Conservation (phyloP, 1,139 yeast genomes). For the Scheffersomyces titani region DNA sequence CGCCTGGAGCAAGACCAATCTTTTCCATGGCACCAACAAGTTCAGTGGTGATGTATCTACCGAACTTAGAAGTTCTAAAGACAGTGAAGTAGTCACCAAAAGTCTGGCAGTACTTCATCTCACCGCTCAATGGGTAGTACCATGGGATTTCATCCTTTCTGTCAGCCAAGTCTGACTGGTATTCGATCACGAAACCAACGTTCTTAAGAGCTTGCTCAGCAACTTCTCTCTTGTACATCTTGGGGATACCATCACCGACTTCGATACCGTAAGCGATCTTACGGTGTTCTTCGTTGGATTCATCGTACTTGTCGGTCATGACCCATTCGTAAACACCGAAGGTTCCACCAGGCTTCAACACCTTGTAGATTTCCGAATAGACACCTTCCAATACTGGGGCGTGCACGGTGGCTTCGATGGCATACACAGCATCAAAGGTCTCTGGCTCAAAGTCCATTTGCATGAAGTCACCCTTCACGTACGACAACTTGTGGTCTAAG, state of each 20-base stretch:
- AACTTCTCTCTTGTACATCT: slow-evolving; percentile 84
- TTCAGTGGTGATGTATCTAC: slow-evolving; percentile 83
- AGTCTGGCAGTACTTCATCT: slow-evolving; percentile 82
- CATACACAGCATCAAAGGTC: slow-evolving; percentile 94
- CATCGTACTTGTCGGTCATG: slow-evolving; percentile 93
- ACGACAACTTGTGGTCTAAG: slow-evolving; percentile 71
- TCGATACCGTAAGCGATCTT: slow-evolving; percentile 96
- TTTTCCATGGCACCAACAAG: slow-evolving; percentile 80
- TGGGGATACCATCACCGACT: slow-evolving; percentile 98
- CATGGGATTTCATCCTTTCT: slow-evolving; percentile 87
- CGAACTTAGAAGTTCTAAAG: slow-evolving; percentile 84
- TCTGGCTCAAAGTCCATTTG: slow-evolving; percentile 94
- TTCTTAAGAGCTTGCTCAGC: slow-evolving; percentile 83
- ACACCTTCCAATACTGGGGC: slow-evolving; percentile 98
- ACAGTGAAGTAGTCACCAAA: slow-evolving; percentile 78
- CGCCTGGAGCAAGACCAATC: slow-evolving; percentile 89
- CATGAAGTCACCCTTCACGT: slow-evolving; percentile 98
- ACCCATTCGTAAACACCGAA: slow-evolving; percentile 99
- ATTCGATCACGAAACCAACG: slow-evolving; percentile 84
- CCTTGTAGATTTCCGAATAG: slow-evolving; percentile 91
- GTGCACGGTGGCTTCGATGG: slow-evolving; percentile 98
- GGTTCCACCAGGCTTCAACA: slow-evolving; percentile 94
- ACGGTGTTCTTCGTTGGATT: slow-evolving; percentile 83
- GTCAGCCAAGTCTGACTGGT: slow-evolving; percentile 81
- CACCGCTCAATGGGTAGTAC: slow-evolving; percentile 97